A percentile compares a stretch with the other conserved stretches of the same genome.
Evolutionary conservation across 768 basidiomycete genomes (phyloP).

Genomic region (Suillus weaverae): DNA sequence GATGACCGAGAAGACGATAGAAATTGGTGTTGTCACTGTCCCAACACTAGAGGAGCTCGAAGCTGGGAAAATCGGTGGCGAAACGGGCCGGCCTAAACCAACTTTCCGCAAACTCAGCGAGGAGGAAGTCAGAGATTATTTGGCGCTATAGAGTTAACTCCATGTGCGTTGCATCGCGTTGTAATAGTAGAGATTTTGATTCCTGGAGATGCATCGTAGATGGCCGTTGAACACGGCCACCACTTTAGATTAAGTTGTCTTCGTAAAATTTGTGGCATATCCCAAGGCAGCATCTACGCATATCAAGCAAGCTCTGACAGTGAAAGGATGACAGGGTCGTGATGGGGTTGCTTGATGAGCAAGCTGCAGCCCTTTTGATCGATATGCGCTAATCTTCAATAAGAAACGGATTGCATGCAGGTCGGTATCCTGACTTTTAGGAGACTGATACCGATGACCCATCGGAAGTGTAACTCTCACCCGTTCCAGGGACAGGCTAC

Average conservation of each 20-base stretch:
- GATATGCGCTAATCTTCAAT: neutral
- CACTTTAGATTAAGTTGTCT: neutral
- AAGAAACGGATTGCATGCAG: neutral
- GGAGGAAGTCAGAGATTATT: slow-evolving; percentile 95
- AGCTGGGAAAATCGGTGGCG: slow-evolving; percentile 67
- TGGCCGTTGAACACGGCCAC: neutral
- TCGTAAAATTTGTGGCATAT: neutral
- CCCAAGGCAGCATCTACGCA: neutral
- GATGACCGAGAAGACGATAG: slow-evolving; percentile 99
- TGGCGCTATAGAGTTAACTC: slow-evolving; percentile 63
- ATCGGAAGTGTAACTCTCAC: neutral
- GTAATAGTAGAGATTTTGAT: slow-evolving; percentile 9
- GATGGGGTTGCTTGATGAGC: neutral
- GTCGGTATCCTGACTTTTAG: neutral
- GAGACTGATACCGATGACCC: neutral
- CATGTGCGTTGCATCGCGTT: slow-evolving; percentile 27
- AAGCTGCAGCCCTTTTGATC: neutral
- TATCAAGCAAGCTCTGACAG: neutral
- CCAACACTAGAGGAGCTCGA: slow-evolving; percentile 62
- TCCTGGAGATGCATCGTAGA: slow-evolving; percentile 1
- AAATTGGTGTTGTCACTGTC: slow-evolving; percentile 94
- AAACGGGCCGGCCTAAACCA: slow-evolving; percentile 71
- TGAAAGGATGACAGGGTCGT: neutral
- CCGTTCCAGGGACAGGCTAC: neutral
- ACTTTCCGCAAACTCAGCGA: slow-evolving; percentile 95